Evolutionary conservation across 2,329 filamentous ascomycete genomes (phyloP).

Genomic region (Aspergillus candidus): DNA sequence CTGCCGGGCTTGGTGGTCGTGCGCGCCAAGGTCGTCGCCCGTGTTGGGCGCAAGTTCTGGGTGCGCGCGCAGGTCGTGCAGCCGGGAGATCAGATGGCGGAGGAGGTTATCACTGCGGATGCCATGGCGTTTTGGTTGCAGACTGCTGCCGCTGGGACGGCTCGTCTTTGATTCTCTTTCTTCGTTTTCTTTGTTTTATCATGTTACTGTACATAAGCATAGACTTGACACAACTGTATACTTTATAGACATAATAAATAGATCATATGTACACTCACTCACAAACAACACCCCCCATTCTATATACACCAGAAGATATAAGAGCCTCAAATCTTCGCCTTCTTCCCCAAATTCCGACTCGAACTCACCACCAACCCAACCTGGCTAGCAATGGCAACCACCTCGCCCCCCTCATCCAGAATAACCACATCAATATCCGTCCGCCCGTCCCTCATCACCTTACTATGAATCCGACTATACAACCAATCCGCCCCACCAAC

Average conservation of each 20-base stretch:
- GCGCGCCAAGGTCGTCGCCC: conserved; percentile 30
- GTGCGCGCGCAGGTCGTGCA: conserved; percentile 36
- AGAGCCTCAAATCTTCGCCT: conserved; percentile 25
- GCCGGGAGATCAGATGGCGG: conserved; percentile 27
- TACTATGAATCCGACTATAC: conserved; percentile 58
- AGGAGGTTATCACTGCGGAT: conserved; percentile 32
- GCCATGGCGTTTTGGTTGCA: conserved; percentile 39
- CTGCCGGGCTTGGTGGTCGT: conserved; percentile 35
- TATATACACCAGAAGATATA: conserved; percentile 9
- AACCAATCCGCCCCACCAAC: conserved; percentile 66
- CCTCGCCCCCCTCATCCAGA: conserved; percentile 56
- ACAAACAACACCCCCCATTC: no score
- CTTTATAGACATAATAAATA: conserved; percentile 7
- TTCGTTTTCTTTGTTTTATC: neutral
- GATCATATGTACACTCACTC: no score
- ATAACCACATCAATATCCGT: conserved; percentile 69
- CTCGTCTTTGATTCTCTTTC: conserved; percentile 2
- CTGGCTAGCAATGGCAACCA: conserved; percentile 64
- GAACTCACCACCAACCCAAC: conserved; percentile 58
- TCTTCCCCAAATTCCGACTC: conserved; percentile 55
- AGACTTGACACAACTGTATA: neutral
- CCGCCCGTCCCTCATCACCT: conserved; percentile 63
- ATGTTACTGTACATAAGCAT: neutral
- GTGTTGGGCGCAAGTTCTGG: conserved; percentile 37
- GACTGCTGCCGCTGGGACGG: conserved; percentile 7